phyloP scores from a whole-genome alignment of 2,329 filamentous ascomycete genomes.

The Colletotrichum echinochloae region DNA sequence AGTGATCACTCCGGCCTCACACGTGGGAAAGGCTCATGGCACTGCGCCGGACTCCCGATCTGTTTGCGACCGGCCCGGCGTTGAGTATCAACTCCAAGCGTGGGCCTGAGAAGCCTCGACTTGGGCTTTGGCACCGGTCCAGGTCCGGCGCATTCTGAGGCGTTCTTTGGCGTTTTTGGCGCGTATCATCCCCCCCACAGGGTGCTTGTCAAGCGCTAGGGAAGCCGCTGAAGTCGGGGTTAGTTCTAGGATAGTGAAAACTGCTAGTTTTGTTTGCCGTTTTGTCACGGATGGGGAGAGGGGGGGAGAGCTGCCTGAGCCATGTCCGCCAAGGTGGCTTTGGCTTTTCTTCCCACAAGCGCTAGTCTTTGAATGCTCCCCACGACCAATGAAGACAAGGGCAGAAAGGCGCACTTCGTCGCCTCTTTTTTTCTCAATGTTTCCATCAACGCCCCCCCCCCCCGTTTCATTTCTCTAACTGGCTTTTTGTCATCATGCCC shows the following conservation, averaged over 20 bases:
- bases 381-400: neutral
- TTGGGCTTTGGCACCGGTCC: neutral
- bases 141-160: neutral
- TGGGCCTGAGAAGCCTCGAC: neutral
- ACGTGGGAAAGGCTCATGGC: neutral
- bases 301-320: too few relatives aligned
- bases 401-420: neutral
- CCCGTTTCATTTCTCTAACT: too few relatives aligned
- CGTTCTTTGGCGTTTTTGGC: neutral
- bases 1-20: neutral
- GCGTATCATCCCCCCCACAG: too few relatives aligned
- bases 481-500: too few relatives aligned
- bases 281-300: neutral
- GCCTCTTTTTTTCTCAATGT: neutral
- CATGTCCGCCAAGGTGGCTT: neutral
- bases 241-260: neutral
- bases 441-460: neutral
- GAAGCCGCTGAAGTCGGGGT: neutral
- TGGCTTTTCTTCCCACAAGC: neutral
- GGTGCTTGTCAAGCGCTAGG: neutral
- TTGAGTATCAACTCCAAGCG: neutral
- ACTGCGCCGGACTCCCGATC: neutral
- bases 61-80: neutral
- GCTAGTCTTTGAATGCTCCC: neutral
- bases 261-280: neutral